Evolutionary conservation across 2,329 filamentous ascomycete species (phyloP).

Genomic region (Orbilia blumenaviensis): DNA sequence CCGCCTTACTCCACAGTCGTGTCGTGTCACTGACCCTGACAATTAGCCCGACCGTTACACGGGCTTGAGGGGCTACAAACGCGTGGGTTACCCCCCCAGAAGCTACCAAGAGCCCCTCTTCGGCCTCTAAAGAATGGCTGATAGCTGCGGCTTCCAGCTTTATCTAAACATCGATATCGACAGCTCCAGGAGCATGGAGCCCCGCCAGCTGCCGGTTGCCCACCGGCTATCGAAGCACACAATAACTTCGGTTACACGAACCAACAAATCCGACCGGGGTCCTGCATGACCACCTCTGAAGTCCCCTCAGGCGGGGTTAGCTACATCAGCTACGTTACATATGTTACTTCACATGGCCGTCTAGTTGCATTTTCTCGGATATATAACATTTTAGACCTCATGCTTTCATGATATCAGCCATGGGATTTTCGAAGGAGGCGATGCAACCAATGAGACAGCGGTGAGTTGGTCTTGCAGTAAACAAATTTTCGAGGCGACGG

Average conservation of each 20-base stretch:
- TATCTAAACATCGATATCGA: neutral
- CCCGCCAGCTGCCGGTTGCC: neutral
- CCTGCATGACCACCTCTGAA: neutral
- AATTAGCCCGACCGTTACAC: neutral
- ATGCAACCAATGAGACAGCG: neutral
- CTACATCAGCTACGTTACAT: neutral
- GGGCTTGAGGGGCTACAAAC: neutral
- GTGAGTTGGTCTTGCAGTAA: slow-evolving; percentile 11
- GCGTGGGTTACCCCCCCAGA: neutral
- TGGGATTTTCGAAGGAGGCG: neutral
- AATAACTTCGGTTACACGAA: slow-evolving; percentile 11
- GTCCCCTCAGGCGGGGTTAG: neutral
- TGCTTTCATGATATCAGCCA: neutral
- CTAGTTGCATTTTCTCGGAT: neutral
- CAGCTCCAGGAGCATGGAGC: too few relatives aligned
- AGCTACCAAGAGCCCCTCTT: neutral
- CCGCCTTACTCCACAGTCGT: neutral
- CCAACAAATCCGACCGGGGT: slow-evolving; percentile 6
- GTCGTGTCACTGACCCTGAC: neutral
- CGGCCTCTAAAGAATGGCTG: neutral
- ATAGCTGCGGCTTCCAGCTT: neutral
- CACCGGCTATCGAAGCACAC: neutral
- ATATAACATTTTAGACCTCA: neutral
- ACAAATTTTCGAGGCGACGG: slow-evolving; percentile 15
- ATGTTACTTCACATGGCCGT: neutral